Base-by-base conservation (phyloP, 371 early-diverging fungal species). In the Mortierella sp. region DNA sequence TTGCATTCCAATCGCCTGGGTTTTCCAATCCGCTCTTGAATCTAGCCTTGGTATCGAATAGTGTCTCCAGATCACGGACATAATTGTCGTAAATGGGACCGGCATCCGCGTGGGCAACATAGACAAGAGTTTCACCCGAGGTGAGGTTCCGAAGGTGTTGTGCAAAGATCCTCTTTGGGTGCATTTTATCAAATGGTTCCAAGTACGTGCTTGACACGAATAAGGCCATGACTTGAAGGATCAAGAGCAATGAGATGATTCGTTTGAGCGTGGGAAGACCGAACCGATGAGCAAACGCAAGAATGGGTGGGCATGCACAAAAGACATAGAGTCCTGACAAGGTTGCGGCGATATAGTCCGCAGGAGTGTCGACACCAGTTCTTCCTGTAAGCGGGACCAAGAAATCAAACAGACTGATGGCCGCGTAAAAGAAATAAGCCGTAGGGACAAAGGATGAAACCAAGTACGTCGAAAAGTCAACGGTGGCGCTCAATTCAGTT, bases 321-420 rank as follows among this genome's bases (percentile, higher is more conserved):
- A 86, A 88, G 9, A 84, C 55, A 22, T 87, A 68, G 76, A 90
- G 83, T 16, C 91, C 92, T 22, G 88, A 85, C 16, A 94, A 76
- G 21, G 89, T 67, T 0, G 89, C 87, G 13, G 92, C 86, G 58
- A 94, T 89, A 22, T 87, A 55, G 78, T 93, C 94, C 4, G 88
- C 91, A 38, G 93, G 92, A 0, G 92, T 86, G 28, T 89, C 87
- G 0, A 87, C 85, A 21, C 94, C 94, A 74, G 89, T 91, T 50
- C 93, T 88, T 15, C 93, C 93, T 0, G 92, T 88, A 66, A 94
- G 81, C 0, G 93, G 94, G 0, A 94, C 90, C 83, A 94, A 89
- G n/a, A 92, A 79, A 67, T 91, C 88, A 22, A 92, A 83, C 63
- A 90, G 70, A 19, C 88, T 86, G 63, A 82, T 86, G 1, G 84